These are phyloP conservation scores for Calonectria pseudoturangicola DNA, from an alignment of 2,329 filamentous ascomycete species.

Conservation along the genomic window DNA sequence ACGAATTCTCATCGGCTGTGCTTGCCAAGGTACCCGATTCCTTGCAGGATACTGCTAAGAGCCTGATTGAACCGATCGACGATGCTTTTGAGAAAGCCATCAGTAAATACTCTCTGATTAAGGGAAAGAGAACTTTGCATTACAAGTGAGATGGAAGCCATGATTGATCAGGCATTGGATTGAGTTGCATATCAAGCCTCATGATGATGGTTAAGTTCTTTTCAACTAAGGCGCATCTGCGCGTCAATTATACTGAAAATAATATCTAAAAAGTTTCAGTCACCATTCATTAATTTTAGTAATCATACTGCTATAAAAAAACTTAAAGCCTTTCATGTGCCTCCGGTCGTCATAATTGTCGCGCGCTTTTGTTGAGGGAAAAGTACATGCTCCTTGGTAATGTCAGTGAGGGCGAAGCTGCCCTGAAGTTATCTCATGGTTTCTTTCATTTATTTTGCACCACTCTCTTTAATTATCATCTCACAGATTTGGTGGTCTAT, in stretches of 20 bases:
- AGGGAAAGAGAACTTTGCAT: neutral
- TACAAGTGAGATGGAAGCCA: neutral
- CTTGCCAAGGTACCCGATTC: constrained; percentile 63
- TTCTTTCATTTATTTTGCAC: too few relatives aligned
- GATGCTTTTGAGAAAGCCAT: constrained; percentile 63
- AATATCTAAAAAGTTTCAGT: neutral
- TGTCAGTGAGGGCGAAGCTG: too few relatives aligned
- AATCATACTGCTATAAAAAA: neutral
- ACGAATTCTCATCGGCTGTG: constrained; percentile 61
- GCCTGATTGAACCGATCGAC: constrained; percentile 62
- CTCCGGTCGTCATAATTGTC: neutral
- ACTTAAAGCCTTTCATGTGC: neutral
- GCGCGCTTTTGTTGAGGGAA: too few relatives aligned
- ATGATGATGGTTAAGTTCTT: neutral
- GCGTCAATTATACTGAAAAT: neutral
- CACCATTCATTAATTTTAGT: neutral
- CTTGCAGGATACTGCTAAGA: constrained; percentile 58
- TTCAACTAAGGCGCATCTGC: neutral
- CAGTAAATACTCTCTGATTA: constrained; percentile 53
- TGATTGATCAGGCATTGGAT: neutral
- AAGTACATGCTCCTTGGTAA: too few relatives aligned
- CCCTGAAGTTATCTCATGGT: too few relatives aligned
- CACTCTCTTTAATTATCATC: too few relatives aligned
- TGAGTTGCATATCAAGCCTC: too few relatives aligned
- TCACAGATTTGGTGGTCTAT: too few relatives aligned